A percentile compares a stretch with the other conserved stretches of the same genome.
Evolutionary conservation across 768 basidiomycete species (phyloP).

Genomic region (Lepiota subincarnata): DNA sequence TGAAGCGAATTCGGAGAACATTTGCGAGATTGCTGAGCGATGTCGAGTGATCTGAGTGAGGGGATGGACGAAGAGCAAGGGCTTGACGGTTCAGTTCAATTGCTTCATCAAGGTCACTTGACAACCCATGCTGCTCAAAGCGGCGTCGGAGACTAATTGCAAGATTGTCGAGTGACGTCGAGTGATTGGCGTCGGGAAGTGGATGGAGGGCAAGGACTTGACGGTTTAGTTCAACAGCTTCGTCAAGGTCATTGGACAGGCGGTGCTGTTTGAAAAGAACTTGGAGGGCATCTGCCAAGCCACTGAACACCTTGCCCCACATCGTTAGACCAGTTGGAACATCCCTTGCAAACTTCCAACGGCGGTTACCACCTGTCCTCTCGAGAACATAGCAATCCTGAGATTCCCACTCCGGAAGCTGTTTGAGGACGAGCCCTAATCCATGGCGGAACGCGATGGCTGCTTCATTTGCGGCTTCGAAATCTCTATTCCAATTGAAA

Average conservation of each 20-base stretch:
- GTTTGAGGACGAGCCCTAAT: too few species aligned
- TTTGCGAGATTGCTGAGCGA: slow-evolving; percentile 12
- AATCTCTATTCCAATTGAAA: too few species aligned
- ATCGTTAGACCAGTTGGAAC: too few species aligned
- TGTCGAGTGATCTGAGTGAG: slow-evolving; percentile 4
- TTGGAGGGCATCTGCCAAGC: neutral
- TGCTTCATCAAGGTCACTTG: slow-evolving; percentile 12
- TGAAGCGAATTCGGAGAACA: slow-evolving; percentile 14
- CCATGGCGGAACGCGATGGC: neutral
- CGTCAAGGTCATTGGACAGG: neutral
- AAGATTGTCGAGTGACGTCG: neutral
- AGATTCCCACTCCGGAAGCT: too few species aligned
- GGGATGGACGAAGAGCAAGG: slow-evolving; percentile 7
- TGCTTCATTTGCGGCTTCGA: neutral
- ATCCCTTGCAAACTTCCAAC: too few species aligned
- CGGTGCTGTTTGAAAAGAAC: slow-evolving; percentile 13
- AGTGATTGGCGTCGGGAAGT: neutral
- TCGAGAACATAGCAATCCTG: too few species aligned
- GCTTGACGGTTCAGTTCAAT: slow-evolving; percentile 12
- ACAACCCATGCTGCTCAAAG: neutral
- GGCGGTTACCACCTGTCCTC: too few species aligned
- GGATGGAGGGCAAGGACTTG: neutral
- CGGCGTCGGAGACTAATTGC: neutral
- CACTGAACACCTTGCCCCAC: neutral
- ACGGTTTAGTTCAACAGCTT: neutral